Base-by-base conservation (phyloP, 1,284 basidiomycete species). In the Heterobasidion occidentale region DNA sequence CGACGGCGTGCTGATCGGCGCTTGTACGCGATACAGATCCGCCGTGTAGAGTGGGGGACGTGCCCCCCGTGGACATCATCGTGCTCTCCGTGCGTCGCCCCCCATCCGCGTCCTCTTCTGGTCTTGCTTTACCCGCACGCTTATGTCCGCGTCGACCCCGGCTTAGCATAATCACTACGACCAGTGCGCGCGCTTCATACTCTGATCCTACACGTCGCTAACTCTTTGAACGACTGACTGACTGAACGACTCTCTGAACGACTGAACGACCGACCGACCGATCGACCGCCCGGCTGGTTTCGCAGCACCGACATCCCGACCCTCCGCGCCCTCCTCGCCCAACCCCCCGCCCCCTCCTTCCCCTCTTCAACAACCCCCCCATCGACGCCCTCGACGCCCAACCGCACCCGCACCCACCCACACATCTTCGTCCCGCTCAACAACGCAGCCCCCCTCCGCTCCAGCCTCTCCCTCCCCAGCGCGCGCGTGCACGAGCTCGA, bases 81-180 rank as follows among this genome's bases (percentile, higher is more conserved):
- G 79, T 86, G 12, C 79, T 86, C 58, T 79, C 78, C 12, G 77
- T 79, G 58, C 56, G 77, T 70, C 15, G 42, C 27, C 20, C 52
- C n/a, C 44, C 53, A 44, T 19, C 44, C 45, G 53, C 3, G 47
- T 27, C 38, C 7, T 19, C 17, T 15, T 45, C 8, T 12, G 36
- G 34, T 47, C 5, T n/a, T n/a, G n/a, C n/a, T 19, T 19, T 19
- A 2, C 19, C 19, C 19, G 42, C 14, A 45, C 3, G 42, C 42
- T 45, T 12, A 45, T 3, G 1, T 7, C 3, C 17, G 6, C 42
- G 3, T 45, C 17, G 4, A 17, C 42, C 42, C n/a, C n/a, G n/a
- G n/a, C n/a, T 20, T 59, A 79, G 79, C 85, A 88, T 64, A 83
- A 88, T 62, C 86, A 88, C 67, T 88, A 87, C 61, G 85, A 88